Conservation (phyloP, 1,284 basidiomycete species). For the Albatrellus sp. region DNA sequence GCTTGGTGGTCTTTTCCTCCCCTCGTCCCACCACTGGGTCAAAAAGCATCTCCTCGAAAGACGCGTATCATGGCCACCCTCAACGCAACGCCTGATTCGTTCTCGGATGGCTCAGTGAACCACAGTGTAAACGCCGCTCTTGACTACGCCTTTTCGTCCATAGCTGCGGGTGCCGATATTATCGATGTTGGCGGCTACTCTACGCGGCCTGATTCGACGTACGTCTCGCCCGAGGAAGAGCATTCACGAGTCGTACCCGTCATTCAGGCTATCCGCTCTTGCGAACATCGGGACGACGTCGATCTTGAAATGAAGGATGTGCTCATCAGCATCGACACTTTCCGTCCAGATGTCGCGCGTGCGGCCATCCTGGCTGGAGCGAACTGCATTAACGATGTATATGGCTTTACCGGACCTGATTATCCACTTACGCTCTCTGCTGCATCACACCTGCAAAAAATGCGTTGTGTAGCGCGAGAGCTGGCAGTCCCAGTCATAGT, state of each 20-base stretch:
- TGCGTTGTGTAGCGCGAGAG: constrained; percentile 58
- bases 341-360: constrained; percentile 74
- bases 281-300: constrained; percentile 5
- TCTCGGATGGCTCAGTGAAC: constrained; percentile 78
- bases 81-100: constrained; percentile 94
- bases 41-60: constrained; percentile 16
- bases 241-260: constrained; percentile 63
- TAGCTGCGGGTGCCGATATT: constrained; percentile 56
- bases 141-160: constrained; percentile 32
- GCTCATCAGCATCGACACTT: constrained; percentile 87
- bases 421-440: constrained; percentile 30
- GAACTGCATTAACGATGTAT: constrained; percentile 92
- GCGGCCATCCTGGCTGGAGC: constrained; percentile 77
- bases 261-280: constrained; percentile 32
- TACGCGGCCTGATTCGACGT: constrained; percentile 68
- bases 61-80: constrained; percentile 90
- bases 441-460: constrained; percentile 31
- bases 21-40: constrained; percentile 12
- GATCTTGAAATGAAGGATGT: constrained; percentile 19
- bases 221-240: constrained; percentile 68
- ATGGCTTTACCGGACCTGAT: constrained; percentile 62
- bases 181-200: constrained; percentile 94
- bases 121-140: constrained; percentile 37
- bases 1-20: constrained; percentile 40
- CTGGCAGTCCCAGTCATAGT: constrained; percentile 66